Evolutionary conservation across 768 basidiomycete genomes (phyloP), one percentile per base, ranked within the genome.

Genomic region (Tylopilus cervinicoccineus): DNA sequence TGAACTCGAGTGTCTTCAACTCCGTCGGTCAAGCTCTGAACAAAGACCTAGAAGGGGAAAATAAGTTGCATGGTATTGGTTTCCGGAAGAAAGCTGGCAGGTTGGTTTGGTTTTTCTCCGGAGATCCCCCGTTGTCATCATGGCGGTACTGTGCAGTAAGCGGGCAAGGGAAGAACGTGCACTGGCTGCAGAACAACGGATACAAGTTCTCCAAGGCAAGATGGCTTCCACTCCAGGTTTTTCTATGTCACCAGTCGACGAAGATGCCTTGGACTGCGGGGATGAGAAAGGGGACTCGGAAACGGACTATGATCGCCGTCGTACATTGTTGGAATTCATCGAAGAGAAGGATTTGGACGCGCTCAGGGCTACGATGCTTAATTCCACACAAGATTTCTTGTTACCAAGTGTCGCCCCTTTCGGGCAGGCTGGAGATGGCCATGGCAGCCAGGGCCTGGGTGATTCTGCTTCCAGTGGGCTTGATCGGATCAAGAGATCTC

Each of bases 161-260:
- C 76, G 84, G 27, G 89, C 88, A 13, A 71, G 88, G 50, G 88
- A 88, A 55, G 86, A 88, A 61, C 76, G 88, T 47, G 88, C 87
- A 2, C 54, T 81, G 29, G 89, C 88, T n/a, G 79, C 78, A 7
- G 86, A 92, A 65, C 72, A 70, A 19, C 76, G 90, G 28, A 43
- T 87, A 12, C 66, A 65, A 41, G 71, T 73, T 9, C 58, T 82
- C 38, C 73, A 76, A 62, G 62, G 61, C 32, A 43, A 61, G 26
- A 26, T 4, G n/a, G 36, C 34, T 16, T 47, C 57, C 29, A 38
- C 52, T 34, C 54, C 49, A 26, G 31, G n/a, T 10, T 17, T 31
- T 46, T 28, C 31, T 14, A 24, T 19, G 67, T 38, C 67, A 50
- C n/a, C 60, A 51, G 29, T 51, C 46, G 10, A 49, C 51, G 31